phyloP scores from a whole-genome alignment of 2,329 filamentous ascomycete genomes.

The Tolypocladium amazonense region DNA sequence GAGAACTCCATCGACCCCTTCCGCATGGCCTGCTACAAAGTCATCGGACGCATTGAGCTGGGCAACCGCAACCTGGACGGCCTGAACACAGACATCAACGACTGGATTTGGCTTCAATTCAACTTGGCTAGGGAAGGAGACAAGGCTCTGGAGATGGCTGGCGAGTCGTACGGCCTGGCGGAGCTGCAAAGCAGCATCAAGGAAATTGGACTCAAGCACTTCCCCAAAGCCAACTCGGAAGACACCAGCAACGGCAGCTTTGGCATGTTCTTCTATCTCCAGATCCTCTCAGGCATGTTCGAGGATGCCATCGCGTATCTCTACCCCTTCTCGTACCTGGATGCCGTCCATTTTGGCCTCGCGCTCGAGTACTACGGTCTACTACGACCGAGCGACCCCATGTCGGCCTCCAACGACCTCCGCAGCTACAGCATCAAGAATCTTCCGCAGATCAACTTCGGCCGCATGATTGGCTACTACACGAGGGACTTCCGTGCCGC shows the following conservation, averaged over 20 bases:
- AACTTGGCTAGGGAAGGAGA: constrained; percentile 58
- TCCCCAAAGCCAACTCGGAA: constrained; percentile 70
- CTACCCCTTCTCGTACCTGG: constrained; percentile 83
- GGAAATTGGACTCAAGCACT: constrained; percentile 87
- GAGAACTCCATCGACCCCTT: constrained; percentile 89
- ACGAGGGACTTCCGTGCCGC: constrained; percentile 91
- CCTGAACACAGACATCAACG: constrained; percentile 53
- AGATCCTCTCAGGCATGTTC: constrained; percentile 83
- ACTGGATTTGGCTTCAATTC: constrained; percentile 65
- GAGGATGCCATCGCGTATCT: constrained; percentile 88
- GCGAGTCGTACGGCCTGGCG: constrained; percentile 52
- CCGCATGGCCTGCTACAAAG: constrained; percentile 95
- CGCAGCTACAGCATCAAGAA: constrained; percentile 56
- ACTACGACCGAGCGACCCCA: constrained; percentile 75
- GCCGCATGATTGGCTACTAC: constrained; percentile 86
- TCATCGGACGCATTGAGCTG: constrained; percentile 72
- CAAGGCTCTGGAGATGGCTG: constrained; percentile 51
- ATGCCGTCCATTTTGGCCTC: constrained; percentile 90
- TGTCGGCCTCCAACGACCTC: constrained; percentile 60
- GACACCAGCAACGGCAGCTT: constrained; percentile 65
- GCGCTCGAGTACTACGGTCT: constrained; percentile 83
- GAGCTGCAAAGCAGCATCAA: constrained; percentile 70
- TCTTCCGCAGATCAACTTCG: constrained; percentile 83
- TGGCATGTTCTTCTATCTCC: constrained; percentile 88
- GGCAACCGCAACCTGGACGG: constrained; percentile 53